phyloP scores from a whole-genome alignment of 2,329 filamentous ascomycete species.

The Aureobasidium sp. region DNA sequence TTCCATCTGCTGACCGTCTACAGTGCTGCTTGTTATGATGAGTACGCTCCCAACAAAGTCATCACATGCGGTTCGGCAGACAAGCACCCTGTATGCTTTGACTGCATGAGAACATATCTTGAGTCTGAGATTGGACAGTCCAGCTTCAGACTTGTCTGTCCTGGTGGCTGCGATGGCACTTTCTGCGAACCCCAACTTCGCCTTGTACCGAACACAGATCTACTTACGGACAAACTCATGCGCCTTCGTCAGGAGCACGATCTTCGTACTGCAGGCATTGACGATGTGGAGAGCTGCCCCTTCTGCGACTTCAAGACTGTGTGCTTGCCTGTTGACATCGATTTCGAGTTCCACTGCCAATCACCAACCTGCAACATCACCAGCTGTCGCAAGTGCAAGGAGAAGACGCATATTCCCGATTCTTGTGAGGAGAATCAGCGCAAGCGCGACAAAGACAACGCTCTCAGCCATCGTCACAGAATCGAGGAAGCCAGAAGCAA shows the following conservation, averaged over 20 bases:
- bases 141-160: conserved; percentile 63
- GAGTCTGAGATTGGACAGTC: conserved; percentile 61
- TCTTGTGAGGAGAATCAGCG: conserved; percentile 60
- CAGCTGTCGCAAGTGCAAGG: conserved; percentile 53
- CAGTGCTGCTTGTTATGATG: conserved; percentile 56
- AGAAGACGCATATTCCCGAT: conserved; percentile 63
- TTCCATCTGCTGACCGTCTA: background rate
- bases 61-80: conserved; percentile 56
- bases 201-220: conserved; percentile 49
- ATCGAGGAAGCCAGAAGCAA: conserved; percentile 82
- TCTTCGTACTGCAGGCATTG: conserved; percentile 61
- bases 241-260: conserved; percentile 64
- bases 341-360: conserved; percentile 68
- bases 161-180: conserved; percentile 59
- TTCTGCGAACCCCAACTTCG: conserved; percentile 53
- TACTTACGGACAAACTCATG: conserved; percentile 56
- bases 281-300: conserved; percentile 68
- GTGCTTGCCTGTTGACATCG: conserved; percentile 57
- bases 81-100: conserved; percentile 62
- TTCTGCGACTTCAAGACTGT: conserved; percentile 78
- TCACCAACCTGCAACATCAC: conserved; percentile 55
- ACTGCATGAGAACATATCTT: conserved; percentile 59
- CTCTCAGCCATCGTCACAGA: conserved; percentile 54
- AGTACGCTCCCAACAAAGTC: conserved; percentile 60
- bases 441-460: conserved; percentile 44